These are phyloP conservation scores for Caryocar brasiliense DNA, from an alignment of 441 rosid genomes.

Conservation along the genomic window DNA sequence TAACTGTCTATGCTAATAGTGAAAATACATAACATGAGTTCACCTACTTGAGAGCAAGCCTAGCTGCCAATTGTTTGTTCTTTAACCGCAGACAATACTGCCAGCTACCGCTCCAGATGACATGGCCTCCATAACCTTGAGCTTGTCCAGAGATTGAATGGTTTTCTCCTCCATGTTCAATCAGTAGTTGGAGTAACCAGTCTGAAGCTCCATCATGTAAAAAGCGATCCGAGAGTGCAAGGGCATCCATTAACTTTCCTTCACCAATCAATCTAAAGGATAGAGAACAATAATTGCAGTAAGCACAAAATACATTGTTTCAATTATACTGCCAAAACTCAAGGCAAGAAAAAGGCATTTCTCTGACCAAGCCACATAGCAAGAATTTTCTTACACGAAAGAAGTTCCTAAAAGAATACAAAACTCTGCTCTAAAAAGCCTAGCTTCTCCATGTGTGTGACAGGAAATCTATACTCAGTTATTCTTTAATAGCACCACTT, in stretches of 20 bases:
- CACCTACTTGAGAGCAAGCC: constrained; percentile 83
- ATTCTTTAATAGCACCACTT: too few species aligned
- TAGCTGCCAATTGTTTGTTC: constrained; percentile 85
- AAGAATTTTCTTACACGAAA: too few species aligned
- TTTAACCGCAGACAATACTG: constrained; percentile 94
- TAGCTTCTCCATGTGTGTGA: too few species aligned
- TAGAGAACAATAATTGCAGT: background rate
- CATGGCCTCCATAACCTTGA: constrained; percentile 53
- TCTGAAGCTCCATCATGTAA: constrained; percentile 89
- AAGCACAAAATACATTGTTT: background rate
- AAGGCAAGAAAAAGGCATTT: background rate
- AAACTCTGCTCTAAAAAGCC: too few species aligned
- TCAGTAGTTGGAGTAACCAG: constrained; percentile 71
- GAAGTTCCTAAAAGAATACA: too few species aligned
- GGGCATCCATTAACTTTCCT: constrained; percentile 92
- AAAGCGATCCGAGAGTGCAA: constrained; percentile 97
- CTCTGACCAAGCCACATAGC: too few species aligned
- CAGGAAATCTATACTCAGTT: too few species aligned
- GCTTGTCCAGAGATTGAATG: constrained; percentile 39
- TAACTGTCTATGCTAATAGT: background rate
- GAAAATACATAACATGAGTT: constrained; percentile 5
- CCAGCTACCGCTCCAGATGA: constrained; percentile 82
- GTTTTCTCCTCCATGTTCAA: constrained; percentile 68
- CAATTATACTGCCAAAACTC: background rate
- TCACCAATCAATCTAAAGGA: constrained; percentile 66